Evolutionary conservation across 768 basidiomycete species (phyloP), one percentile per base, ranked within the genome.

Genomic region (Amylocystis lapponica): DNA sequence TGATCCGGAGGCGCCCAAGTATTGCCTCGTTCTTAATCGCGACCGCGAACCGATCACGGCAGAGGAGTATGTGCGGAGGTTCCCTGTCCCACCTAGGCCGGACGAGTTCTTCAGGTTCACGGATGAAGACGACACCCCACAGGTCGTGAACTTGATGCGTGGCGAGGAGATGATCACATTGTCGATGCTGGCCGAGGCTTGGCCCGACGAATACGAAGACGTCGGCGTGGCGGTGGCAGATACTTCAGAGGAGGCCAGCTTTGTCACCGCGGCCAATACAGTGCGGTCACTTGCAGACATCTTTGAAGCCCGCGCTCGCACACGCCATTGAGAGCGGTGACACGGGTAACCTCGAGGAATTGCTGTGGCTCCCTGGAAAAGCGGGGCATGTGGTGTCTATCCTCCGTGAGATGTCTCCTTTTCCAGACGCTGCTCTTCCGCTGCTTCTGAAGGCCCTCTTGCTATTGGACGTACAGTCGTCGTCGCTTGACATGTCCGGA

Each of bases 321-420:
- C 52, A 56, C 14, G 54, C 55, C 8, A 36, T 66, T 7, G 36
- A 47, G 14, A 41, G 32, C 13, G 60, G 49, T 9, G 53, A 64
- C 27, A 56, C 46, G 0, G 43, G 43, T 4, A 57, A 46, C 8
- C 33, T 66, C 13, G 63, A 63, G 36, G 47, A 51, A 3, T 30
- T 67, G 22, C 19, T 63, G 21, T 59, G 57, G 62, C 45, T 60
- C 25, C 61, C 64, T 4, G 60, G 53, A 0, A 68, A 62, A 48
- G 54, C 56, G 0, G 20, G 37, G 3, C 40, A 36, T 8, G 53
- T 66, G 12, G 37, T 48, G 35, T 20, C 44, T 0, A 30, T 54
- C 17, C 48, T 68, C 2, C 56, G 46, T 10, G 16, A 41, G 11
- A 42, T 45, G 20, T 33, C 41, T 12, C 53, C 62, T 2, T 56